Percentiles rank a stretch among this genome's conserved stretches.
These are phyloP conservation scores for Citrus glauca DNA, from an alignment of 345 rosid genomes.

Conservation along the genomic window DNA sequence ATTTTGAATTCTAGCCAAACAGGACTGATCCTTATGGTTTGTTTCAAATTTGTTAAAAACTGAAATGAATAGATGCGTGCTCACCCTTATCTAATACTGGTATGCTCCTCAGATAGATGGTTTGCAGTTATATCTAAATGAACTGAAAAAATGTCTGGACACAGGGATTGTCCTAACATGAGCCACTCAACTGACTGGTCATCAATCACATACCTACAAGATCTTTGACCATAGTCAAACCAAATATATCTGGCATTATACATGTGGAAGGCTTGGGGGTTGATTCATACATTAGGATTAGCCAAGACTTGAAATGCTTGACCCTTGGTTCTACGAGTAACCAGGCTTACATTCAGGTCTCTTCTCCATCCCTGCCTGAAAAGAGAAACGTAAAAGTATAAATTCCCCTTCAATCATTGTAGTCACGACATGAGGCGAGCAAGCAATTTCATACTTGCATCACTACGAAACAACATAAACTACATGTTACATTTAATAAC, in stretches of 20 bases:
- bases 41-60: background rate
- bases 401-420: background rate
- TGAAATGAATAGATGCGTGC: background rate
- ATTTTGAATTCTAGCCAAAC: background rate
- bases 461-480: background rate
- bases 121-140: conserved; percentile 3
- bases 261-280: conserved; percentile 31
- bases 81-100: background rate
- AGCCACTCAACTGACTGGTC: conserved; percentile 14
- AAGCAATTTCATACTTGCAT: background rate
- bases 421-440: background rate
- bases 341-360: conserved; percentile 28
- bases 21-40: background rate
- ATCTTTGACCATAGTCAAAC: conserved; percentile 33
- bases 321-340: conserved; percentile 37
- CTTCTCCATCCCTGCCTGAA: conserved; percentile 43
- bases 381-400: background rate
- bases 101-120: background rate
- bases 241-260: conserved; percentile 22
- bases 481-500: background rate
- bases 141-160: background rate
- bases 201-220: conserved; percentile 32
- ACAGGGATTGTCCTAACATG: conserved; percentile 1
- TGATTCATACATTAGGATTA: conserved; percentile 62
- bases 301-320: conserved; percentile 61